Conservation (phyloP, 495 filamentous ascomycete genomes). For the Lophium mytilinum region DNA sequence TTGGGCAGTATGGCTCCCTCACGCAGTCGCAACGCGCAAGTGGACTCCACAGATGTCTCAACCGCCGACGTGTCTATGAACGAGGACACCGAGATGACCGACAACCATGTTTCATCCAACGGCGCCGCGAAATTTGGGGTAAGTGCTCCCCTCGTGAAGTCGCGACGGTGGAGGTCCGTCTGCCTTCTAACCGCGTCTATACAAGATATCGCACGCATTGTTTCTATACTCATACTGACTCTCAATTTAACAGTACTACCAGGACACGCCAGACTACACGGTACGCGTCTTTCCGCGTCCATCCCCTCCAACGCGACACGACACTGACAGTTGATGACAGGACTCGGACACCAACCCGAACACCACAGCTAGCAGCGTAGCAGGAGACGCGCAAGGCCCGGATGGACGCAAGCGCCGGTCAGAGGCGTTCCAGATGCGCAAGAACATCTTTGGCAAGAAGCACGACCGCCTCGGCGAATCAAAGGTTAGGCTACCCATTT, state of each 20-base stretch:
- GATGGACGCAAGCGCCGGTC: conserved; percentile 82
- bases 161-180: no score
- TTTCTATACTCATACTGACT: conserved; percentile 3
- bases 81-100: conserved; percentile 24
- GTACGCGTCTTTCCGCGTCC: conserved; percentile 29
- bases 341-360: conserved; percentile 92
- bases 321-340: conserved; percentile 25
- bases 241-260: conserved; percentile 34
- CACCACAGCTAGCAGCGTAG: conserved; percentile 81
- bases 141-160: neutral
- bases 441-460: conserved; percentile 90
- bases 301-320: neutral
- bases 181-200: no score
- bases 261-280: conserved; percentile 78
- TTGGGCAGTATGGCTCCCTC: conserved; percentile 27
- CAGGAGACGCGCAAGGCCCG: conserved; percentile 51
- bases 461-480: conserved; percentile 81
- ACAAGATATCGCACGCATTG: no score
- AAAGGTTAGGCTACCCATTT: conserved; percentile 53
- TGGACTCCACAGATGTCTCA: conserved; percentile 19
- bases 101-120: conserved; percentile 7
- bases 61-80: conserved; percentile 26
- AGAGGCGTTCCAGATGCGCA: conserved; percentile 76
- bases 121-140: conserved; percentile 19
- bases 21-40: conserved; percentile 12